A percentile compares a stretch with the other conserved stretches of the same genome.
Evolutionary conservation across 129 eudicot species (phyloP).

Genomic region (Flaveria brownii): DNA sequence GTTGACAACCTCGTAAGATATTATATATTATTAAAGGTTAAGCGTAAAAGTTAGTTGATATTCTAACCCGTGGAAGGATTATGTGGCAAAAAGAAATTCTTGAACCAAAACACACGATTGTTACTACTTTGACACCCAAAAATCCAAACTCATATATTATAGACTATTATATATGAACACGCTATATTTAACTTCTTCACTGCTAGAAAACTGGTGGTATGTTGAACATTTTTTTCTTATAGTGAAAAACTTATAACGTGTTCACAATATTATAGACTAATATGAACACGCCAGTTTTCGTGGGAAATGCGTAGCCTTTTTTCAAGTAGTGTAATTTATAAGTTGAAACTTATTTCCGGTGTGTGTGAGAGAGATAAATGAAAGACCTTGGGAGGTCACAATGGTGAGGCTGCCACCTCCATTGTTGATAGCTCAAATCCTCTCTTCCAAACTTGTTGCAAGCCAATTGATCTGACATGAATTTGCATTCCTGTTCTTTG

Average conservation of each 20-base stretch:
- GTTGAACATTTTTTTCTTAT: too few species aligned
- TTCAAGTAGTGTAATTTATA: not conserved
- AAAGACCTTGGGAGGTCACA: slow-evolving; percentile 69
- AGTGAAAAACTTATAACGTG: too few species aligned
- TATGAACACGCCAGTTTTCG: too few species aligned
- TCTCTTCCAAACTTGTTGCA: slow-evolving; percentile 63
- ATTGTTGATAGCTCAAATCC: slow-evolving; percentile 54
- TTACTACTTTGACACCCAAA: not conserved
- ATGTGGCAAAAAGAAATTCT: too few species aligned
- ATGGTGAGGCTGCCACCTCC: slow-evolving; percentile 79
- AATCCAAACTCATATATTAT: too few species aligned
- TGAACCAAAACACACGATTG: not conserved
- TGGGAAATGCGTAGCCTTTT: too few species aligned
- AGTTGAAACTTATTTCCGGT: not conserved
- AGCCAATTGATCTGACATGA: slow-evolving; percentile 70
- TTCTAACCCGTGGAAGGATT: not conserved
- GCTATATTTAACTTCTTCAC: too few species aligned
- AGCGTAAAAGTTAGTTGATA: too few species aligned
- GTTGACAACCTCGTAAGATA: not conserved
- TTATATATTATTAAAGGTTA: too few species aligned
- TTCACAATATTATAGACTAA: too few species aligned
- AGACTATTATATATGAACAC: too few species aligned
- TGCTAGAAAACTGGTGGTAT: too few species aligned
- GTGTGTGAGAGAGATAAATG: slow-evolving; percentile 6
- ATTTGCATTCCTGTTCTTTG: slow-evolving; percentile 57